These are phyloP conservation scores for Collybiopsis luxurians DNA, from an alignment of 768 basidiomycete genomes.

Conservation along the genomic window DNA sequence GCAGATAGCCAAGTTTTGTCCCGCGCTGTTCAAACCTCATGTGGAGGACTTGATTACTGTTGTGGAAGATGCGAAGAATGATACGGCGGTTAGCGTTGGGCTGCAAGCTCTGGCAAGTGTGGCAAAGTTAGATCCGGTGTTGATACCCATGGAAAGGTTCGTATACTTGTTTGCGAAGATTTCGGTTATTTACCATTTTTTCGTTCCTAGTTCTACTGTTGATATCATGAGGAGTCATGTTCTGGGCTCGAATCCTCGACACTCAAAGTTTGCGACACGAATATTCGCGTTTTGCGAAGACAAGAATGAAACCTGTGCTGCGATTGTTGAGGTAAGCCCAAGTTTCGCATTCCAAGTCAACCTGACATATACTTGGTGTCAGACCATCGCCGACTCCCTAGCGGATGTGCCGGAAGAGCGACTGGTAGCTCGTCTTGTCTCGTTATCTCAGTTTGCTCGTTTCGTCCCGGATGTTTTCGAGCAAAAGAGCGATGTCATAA, in stretches of 20 bases:
- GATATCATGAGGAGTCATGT: constrained; percentile 64
- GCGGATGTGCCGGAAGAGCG: constrained; percentile 41
- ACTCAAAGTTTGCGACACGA: constrained; percentile 86
- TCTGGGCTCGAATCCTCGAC: constrained; percentile 52
- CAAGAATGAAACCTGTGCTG: constrained; percentile 44
- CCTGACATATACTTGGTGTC: no score
- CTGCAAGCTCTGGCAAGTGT: constrained; percentile 78
- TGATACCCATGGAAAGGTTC: constrained; percentile 65
- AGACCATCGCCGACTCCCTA: constrained; percentile 63
- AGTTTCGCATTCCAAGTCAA: no score
- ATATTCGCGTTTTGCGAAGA: constrained; percentile 61
- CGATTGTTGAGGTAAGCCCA: constrained; percentile 66
- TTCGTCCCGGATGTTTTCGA: constrained; percentile 76
- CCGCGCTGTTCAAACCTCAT: constrained; percentile 72
- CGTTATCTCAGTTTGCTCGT: constrained; percentile 71
- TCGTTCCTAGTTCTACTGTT: constrained; percentile 50
- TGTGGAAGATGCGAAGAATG: constrained; percentile 58
- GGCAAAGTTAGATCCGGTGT: constrained; percentile 46
- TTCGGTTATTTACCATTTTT: not conserved
- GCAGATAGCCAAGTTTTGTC: constrained; percentile 71
- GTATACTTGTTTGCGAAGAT: constrained; percentile 24
- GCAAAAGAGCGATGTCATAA: constrained; percentile 69
- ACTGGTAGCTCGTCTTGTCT: constrained; percentile 66
- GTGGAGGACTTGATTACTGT: constrained; percentile 73
- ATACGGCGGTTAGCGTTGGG: constrained; percentile 55